phyloP scores from a whole-genome alignment of 495 filamentous ascomycete species.

The Podospora bellae-mahoneyi region DNA sequence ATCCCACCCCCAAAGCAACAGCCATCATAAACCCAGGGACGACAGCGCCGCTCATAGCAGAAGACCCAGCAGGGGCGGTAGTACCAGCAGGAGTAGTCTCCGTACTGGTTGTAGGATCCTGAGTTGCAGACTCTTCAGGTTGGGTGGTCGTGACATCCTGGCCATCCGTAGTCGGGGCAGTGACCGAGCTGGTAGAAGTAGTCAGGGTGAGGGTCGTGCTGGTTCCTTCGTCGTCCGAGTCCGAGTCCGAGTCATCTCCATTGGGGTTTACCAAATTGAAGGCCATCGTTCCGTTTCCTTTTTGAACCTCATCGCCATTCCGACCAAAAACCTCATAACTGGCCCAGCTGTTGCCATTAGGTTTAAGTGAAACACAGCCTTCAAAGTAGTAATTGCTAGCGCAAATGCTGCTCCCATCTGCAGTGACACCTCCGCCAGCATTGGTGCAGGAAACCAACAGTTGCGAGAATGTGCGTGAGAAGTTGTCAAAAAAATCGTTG shows the following conservation, averaged over 20 bases:
- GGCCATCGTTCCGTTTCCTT: not conserved
- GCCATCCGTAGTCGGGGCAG: not conserved
- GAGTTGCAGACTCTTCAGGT: too few relatives aligned
- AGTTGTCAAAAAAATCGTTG: not conserved
- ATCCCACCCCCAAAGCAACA: not conserved
- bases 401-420: not conserved
- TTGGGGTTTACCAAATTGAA: not conserved
- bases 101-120: not conserved
- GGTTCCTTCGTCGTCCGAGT: not conserved
- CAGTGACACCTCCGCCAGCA: conserved; percentile 1
- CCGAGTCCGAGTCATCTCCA: not conserved
- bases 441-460: conserved; percentile 1
- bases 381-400: not conserved
- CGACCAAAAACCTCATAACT: not conserved
- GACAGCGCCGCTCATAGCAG: not conserved
- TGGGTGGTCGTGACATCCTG: too few relatives aligned
- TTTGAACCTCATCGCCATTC: not conserved
- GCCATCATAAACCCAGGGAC: not conserved
- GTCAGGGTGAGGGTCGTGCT: not conserved
- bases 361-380: not conserved
- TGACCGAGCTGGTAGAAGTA: not conserved
- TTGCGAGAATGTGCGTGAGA: not conserved
- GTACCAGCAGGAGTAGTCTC: not conserved
- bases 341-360: conserved; percentile 3
- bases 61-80: not conserved